These are phyloP conservation scores for Gigaspora rosea DNA, from an alignment of 192 early-diverging fungal species.

Conservation along the genomic window DNA sequence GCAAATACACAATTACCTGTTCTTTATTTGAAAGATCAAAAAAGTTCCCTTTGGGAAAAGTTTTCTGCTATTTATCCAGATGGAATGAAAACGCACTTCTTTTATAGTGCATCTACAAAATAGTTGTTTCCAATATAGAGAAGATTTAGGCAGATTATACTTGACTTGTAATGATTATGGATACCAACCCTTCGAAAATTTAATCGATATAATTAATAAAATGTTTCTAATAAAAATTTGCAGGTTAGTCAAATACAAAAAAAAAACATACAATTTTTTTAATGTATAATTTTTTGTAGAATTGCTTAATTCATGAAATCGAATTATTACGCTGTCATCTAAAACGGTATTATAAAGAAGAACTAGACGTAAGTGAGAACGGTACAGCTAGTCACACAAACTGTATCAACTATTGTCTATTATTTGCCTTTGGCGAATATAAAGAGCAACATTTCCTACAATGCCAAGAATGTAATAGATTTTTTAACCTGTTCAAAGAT, in stretches of 20 bases:
- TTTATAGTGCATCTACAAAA: no score
- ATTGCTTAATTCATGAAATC: background rate
- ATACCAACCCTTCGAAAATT: no score
- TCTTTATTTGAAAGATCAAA: conserved; percentile 5
- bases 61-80: no score
- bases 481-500: background rate
- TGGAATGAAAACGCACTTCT: no score
- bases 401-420: background rate
- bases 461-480: background rate
- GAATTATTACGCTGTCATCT: background rate
- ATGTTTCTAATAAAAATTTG: no score
- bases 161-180: no score
- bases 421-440: background rate
- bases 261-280: no score
- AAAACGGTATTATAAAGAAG: background rate
- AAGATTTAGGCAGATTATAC: no score
- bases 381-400: background rate
- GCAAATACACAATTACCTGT: conserved; percentile 9
- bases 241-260: no score
- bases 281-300: background rate
- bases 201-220: no score
- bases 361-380: background rate
- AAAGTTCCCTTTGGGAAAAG: background rate
- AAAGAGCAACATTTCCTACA: background rate
- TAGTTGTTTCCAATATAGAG: no score